Evolutionary conservation across 768 basidiomycete species (phyloP).

Genomic region (Leccinum broughii): DNA sequence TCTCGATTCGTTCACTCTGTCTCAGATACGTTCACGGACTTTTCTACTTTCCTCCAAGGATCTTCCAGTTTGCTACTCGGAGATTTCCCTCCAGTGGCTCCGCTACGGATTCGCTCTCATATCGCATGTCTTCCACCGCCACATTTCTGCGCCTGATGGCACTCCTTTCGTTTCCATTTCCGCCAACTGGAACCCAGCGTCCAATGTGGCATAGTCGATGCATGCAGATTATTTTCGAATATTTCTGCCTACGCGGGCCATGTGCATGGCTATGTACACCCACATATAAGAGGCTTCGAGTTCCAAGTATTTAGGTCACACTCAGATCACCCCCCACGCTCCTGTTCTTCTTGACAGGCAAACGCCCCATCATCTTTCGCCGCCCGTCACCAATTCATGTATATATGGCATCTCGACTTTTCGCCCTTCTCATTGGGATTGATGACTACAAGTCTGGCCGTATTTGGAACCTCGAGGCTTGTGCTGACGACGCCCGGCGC

Average conservation of each 20-base stretch:
- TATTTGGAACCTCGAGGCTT: slow-evolving; percentile 68
- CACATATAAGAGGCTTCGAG: slow-evolving; percentile 18
- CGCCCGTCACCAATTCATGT: slow-evolving; percentile 10
- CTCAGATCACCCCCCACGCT: slow-evolving; percentile 11
- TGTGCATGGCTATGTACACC: slow-evolving; percentile 10
- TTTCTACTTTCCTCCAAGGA: slow-evolving; percentile 2
- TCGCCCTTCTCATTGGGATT: slow-evolving; percentile 68
- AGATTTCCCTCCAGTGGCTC: background rate
- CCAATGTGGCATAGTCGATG: slow-evolving; percentile 6
- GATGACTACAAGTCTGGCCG: slow-evolving; percentile 65
- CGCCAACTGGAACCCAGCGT: slow-evolving; percentile 12
- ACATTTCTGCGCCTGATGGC: background rate
- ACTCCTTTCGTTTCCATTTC: slow-evolving; percentile 15
- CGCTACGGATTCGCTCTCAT: background rate
- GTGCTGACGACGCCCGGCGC: slow-evolving; percentile 61
- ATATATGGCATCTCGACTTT: slow-evolving; percentile 50
- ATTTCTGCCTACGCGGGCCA: background rate
- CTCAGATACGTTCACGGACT: slow-evolving; percentile 1
- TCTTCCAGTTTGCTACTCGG: slow-evolving; percentile 1
- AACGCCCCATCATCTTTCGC: slow-evolving; percentile 3
- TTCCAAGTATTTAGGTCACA: slow-evolving; percentile 1
- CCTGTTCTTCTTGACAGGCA: slow-evolving; percentile 12
- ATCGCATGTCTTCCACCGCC: background rate
- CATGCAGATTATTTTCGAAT: slow-evolving; percentile 1
- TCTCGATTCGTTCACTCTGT: background rate